These are phyloP conservation scores for Penicillium simplicissimum DNA, from an alignment of 495 filamentous ascomycete genomes.

Conservation along the genomic window DNA sequence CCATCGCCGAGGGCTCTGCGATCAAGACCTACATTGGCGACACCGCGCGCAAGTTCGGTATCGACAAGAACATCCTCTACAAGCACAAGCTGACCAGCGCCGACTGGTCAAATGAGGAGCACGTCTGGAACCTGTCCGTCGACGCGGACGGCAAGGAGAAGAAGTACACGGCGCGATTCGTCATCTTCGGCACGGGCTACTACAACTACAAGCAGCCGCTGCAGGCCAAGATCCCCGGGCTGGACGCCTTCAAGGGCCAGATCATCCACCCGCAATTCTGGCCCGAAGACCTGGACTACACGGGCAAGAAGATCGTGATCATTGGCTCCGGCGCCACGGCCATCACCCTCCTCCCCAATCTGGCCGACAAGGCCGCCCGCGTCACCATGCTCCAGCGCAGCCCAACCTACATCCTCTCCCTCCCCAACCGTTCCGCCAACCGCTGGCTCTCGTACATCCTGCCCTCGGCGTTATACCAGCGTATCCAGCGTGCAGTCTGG, in stretches of 20 bases:
- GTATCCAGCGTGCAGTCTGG: conserved; percentile 48
- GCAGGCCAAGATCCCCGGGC: conserved; percentile 45
- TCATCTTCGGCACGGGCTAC: conserved; percentile 63
- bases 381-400: conserved; percentile 61
- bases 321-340: conserved; percentile 60
- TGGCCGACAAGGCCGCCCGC: conserved; percentile 45
- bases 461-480: conserved; percentile 36
- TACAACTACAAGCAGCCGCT: conserved; percentile 66
- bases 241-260: conserved; percentile 44
- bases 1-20: conserved; percentile 59
- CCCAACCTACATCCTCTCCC: conserved; percentile 59
- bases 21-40: conserved; percentile 66
- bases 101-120: conserved; percentile 61
- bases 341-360: conserved; percentile 52
- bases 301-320: conserved; percentile 55
- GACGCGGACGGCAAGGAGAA: conserved; percentile 49
- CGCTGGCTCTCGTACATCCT: conserved; percentile 41
- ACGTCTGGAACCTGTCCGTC: conserved; percentile 62
- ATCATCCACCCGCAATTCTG: conserved; percentile 55
- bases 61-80: conserved; percentile 62
- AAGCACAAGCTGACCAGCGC: conserved; percentile 54
- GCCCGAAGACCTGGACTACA: conserved; percentile 51
- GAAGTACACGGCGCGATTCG: conserved; percentile 52
- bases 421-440: conserved; percentile 42
- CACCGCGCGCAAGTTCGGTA: conserved; percentile 57